These are phyloP conservation scores for Rubroboletus pulcherrimus DNA, from an alignment of 768 basidiomycete genomes.

Conservation along the genomic window DNA sequence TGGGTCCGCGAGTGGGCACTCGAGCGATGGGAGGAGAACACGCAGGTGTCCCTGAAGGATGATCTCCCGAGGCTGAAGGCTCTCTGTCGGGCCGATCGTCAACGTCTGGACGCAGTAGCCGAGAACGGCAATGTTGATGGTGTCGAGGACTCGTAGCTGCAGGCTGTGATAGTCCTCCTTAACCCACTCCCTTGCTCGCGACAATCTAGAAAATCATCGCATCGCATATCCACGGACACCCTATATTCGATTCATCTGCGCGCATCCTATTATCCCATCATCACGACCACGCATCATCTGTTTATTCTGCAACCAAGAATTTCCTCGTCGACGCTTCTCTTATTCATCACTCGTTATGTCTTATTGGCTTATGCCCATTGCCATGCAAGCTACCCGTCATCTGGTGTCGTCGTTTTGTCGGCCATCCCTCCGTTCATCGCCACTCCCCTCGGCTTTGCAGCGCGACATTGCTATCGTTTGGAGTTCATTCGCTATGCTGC, in stretches of 20 bases:
- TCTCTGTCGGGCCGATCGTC: conserved; percentile 19
- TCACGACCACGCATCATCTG: conserved; percentile 20
- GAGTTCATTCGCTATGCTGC: conserved; percentile 22
- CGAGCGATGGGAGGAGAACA: conserved; percentile 64
- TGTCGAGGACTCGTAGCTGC: conserved; percentile 18
- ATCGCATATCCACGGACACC: conserved; percentile 27
- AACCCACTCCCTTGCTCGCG: background rate
- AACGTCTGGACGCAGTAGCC: conserved; percentile 11
- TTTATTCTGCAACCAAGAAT: conserved; percentile 29
- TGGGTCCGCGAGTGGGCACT: conserved; percentile 86
- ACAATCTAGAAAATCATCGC: conserved; percentile 22
- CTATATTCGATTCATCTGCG: conserved; percentile 18
- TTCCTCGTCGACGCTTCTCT: conserved; percentile 19
- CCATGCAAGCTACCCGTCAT: conserved; percentile 5
- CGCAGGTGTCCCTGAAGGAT: conserved; percentile 51
- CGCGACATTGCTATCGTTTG: conserved; percentile 18
- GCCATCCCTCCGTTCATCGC: background rate
- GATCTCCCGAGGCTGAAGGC: conserved; percentile 43
- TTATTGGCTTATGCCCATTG: conserved; percentile 11
- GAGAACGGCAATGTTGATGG: conserved; percentile 9
- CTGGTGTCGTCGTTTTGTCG: conserved; percentile 24
- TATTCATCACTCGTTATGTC: conserved; percentile 22
- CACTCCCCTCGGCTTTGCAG: background rate
- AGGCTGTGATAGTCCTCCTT: background rate
- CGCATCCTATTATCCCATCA: conserved; percentile 22